A percentile compares a stretch with the other conserved stretches of the same genome.
Conservation (phyloP, 106 monocot genomes). For the Acanthochlamys bracteata region DNA sequence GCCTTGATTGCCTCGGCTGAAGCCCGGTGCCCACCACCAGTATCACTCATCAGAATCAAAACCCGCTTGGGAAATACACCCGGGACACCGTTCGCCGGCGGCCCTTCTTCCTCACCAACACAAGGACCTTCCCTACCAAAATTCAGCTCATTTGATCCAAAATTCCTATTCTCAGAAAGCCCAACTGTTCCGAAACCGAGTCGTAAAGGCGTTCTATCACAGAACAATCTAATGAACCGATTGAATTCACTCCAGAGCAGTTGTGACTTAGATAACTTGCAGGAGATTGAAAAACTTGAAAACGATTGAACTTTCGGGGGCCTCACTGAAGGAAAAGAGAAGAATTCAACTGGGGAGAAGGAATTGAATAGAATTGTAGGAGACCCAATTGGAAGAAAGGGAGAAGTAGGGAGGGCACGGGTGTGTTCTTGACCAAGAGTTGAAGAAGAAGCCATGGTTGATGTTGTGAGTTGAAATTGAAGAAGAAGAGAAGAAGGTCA, state of each 20-base stretch:
- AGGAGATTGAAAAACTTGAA: not conserved
- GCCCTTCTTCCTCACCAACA: conserved; percentile 22
- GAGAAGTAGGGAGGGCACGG: not conserved
- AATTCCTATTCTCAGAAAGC: not conserved
- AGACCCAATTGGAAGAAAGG: not conserved
- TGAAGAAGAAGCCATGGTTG: conserved; percentile 10
- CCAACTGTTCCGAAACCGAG: conserved; percentile 13
- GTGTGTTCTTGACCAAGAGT: conserved; percentile 20
- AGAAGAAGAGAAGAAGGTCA: not conserved
- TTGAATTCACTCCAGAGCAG: conserved; percentile 37
- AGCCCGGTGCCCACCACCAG: conserved; percentile 76
- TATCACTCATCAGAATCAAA: conserved; percentile 80
- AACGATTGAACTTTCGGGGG: not conserved
- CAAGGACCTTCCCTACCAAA: conserved; percentile 1
- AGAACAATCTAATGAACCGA: conserved; percentile 26
- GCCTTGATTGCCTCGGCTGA: conserved; percentile 94
- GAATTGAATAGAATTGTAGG: not conserved
- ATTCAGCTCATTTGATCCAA: not conserved
- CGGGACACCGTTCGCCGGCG: conserved; percentile 3
- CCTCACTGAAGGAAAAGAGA: not conserved
- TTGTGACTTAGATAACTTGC: conserved; percentile 21
- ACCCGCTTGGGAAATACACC: conserved; percentile 43
- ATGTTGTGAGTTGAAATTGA: not conserved
- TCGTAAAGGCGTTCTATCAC: conserved; percentile 12
- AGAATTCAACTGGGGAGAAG: not conserved